Evolutionary conservation across 305 asterid genomes (phyloP).

Genomic region (Stenogyne calaminthoides): DNA sequence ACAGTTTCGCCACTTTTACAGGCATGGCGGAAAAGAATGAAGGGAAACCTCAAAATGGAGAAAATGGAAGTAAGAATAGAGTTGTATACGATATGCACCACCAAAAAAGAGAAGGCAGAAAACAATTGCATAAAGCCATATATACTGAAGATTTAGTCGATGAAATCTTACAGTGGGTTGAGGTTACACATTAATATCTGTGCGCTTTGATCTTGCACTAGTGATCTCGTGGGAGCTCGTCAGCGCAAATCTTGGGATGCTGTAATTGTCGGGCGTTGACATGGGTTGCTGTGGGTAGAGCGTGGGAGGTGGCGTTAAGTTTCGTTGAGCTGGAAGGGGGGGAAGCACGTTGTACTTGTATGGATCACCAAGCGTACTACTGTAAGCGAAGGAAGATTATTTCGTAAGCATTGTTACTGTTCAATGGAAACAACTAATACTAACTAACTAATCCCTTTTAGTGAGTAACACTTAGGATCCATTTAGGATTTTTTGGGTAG

Average conservation of each 20-base stretch:
- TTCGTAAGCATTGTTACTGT: not conserved
- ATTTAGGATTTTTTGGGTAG: no score
- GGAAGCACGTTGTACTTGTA: conserved; percentile 80
- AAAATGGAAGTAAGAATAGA: conserved; percentile 25
- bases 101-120: not conserved
- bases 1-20: not conserved
- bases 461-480: no score
- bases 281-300: conserved; percentile 97
- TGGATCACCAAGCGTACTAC: conserved; percentile 57
- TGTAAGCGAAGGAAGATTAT: conserved; percentile 28
- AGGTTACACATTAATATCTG: conserved; percentile 77
- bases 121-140: conserved; percentile 13
- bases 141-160: not conserved
- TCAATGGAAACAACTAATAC: no score
- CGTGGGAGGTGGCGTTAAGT: conserved; percentile 94
- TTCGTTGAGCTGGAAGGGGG: conserved; percentile 95
- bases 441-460: no score
- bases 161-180: not conserved
- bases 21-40: conserved; percentile 1
- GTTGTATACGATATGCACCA: conserved; percentile 12
- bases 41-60: not conserved
- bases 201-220: conserved; percentile 73
- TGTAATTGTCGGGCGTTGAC: conserved; percentile 82
- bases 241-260: conserved; percentile 64
- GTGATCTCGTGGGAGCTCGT: conserved; percentile 49